Percentiles rank a stretch among this genome's conserved stretches.
Conservation (phyloP, 2,329 filamentous ascomycete genomes). For the Sordariomycetes sp. region DNA sequence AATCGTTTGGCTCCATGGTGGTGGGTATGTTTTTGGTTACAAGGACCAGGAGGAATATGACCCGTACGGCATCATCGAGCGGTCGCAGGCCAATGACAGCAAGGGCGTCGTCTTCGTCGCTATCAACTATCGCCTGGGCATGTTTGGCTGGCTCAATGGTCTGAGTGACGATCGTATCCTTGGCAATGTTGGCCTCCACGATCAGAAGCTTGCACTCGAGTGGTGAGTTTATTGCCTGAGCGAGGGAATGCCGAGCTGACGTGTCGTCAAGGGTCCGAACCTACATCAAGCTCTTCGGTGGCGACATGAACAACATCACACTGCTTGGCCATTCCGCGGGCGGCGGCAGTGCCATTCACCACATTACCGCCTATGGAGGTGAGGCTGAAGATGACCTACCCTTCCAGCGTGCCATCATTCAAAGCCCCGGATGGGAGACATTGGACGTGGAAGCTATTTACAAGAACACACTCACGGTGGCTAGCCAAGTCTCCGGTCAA, state of each 20-base stretch:
- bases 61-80: slow-evolving; percentile 27
- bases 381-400: slow-evolving; percentile 27
- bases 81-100: slow-evolving; percentile 11
- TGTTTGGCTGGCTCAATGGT: slow-evolving; percentile 36
- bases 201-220: slow-evolving; percentile 36
- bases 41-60: slow-evolving; percentile 22
- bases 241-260: no score
- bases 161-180: slow-evolving; percentile 20
- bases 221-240: slow-evolving; percentile 29
- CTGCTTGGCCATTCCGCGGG: slow-evolving; percentile 44
- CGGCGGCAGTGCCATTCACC: slow-evolving; percentile 37
- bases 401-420: slow-evolving; percentile 36
- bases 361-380: slow-evolving; percentile 33
- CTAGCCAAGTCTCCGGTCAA: slow-evolving; percentile 4
- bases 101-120: slow-evolving; percentile 29
- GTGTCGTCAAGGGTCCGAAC: slow-evolving; percentile 27
- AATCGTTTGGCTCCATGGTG: slow-evolving; percentile 37
- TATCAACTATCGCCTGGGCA: slow-evolving; percentile 30
- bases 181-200: slow-evolving; percentile 40
- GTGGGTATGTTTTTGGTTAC: slow-evolving; percentile 22
- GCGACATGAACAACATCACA: slow-evolving; percentile 36
- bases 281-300: slow-evolving; percentile 39
- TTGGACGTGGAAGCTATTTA: slow-evolving; percentile 4
- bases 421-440: slow-evolving; percentile 9
- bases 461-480: slow-evolving; percentile 5